These are phyloP conservation scores for Aspergillus quadrilineatus DNA, from an alignment of 2,329 filamentous ascomycete species.

Conservation along the genomic window DNA sequence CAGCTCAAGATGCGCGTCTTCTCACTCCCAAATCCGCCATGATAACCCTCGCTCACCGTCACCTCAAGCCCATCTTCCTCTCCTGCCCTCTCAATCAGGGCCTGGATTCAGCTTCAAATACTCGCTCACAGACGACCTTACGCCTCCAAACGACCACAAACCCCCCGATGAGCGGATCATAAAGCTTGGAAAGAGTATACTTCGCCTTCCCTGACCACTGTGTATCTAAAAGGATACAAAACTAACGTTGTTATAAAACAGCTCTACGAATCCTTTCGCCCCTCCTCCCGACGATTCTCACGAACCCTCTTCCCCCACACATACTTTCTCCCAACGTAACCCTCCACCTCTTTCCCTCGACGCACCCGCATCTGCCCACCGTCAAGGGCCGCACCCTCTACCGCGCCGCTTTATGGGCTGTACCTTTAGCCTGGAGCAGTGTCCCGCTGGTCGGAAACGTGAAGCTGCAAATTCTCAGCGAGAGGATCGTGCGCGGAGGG, in stretches of 20 bases:
- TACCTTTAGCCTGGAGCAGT: slow-evolving; percentile 91
- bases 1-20: slow-evolving; percentile 19
- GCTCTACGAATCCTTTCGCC: slow-evolving; percentile 62
- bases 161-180: slow-evolving; percentile 60
- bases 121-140: slow-evolving; percentile 24
- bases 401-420: slow-evolving; percentile 90
- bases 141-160: slow-evolving; percentile 41
- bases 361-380: slow-evolving; percentile 69
- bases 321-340: slow-evolving; percentile 63
- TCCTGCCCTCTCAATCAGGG: slow-evolving; percentile 27
- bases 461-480: slow-evolving; percentile 79
- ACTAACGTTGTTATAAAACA: slow-evolving; percentile 29
- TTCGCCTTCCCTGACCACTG: slow-evolving; percentile 15
- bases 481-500: slow-evolving; percentile 73
- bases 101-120: slow-evolving; percentile 12
- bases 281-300: slow-evolving; percentile 60
- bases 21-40: slow-evolving; percentile 38
- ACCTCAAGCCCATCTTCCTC: slow-evolving; percentile 6
- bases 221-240: neutral
- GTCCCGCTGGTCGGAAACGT: slow-evolving; percentile 90
- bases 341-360: slow-evolving; percentile 64
- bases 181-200: slow-evolving; percentile 61
- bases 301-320: slow-evolving; percentile 60
- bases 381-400: slow-evolving; percentile 90
- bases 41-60: slow-evolving; percentile 29